A percentile compares a stretch with the other conserved stretches of the same genome.
phyloP scores from a whole-genome alignment of 2,329 filamentous ascomycete genomes.

The Phoma sp. region DNA sequence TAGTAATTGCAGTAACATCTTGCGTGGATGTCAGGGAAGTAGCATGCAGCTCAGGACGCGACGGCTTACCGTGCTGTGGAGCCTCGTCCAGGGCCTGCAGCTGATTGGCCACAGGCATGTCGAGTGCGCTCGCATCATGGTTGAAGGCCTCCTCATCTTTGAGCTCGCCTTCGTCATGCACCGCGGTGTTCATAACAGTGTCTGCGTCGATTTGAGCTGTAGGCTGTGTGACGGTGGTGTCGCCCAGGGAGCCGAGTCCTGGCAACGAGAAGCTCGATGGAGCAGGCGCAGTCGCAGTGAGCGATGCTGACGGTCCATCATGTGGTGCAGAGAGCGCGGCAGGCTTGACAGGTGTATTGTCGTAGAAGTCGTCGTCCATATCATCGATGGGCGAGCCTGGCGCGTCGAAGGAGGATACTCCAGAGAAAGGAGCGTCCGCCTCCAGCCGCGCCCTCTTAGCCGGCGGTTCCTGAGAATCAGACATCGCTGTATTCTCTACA shows the following conservation, averaged over 20 bases:
- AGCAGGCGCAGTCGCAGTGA: slow-evolving; percentile 34
- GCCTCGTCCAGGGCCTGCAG: slow-evolving; percentile 29
- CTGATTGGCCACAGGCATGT: slow-evolving; percentile 30
- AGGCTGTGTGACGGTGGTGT: slow-evolving; percentile 29
- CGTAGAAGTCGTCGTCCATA: slow-evolving; percentile 51
- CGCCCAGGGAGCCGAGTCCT: slow-evolving; percentile 45
- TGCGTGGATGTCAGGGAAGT: slow-evolving; percentile 32
- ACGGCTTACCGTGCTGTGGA: slow-evolving; percentile 38
- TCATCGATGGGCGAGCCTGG: slow-evolving; percentile 50
- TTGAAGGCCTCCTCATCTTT: slow-evolving; percentile 42
- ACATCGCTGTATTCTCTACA: slow-evolving; percentile 40
- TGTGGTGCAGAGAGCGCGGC: slow-evolving; percentile 27
- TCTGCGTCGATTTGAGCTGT: slow-evolving; percentile 24
- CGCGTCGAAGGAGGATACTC: slow-evolving; percentile 46
- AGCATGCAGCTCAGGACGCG: slow-evolving; percentile 30
- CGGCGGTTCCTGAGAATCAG: slow-evolving; percentile 49
- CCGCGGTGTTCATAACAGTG: slow-evolving; percentile 25
- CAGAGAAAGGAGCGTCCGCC: slow-evolving; percentile 46
- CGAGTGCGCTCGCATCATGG: slow-evolving; percentile 34
- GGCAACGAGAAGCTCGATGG: slow-evolving; percentile 41
- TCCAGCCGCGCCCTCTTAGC: slow-evolving; percentile 52
- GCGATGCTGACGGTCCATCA: slow-evolving; percentile 25
- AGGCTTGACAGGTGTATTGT: slow-evolving; percentile 41
- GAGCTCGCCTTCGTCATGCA: slow-evolving; percentile 45
- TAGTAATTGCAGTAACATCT: slow-evolving; percentile 27